Percentiles rank a stretch among this genome's conserved stretches.
Evolutionary conservation across 805 yeast species (phyloP).

Genomic region (Candida insectalens): DNA sequence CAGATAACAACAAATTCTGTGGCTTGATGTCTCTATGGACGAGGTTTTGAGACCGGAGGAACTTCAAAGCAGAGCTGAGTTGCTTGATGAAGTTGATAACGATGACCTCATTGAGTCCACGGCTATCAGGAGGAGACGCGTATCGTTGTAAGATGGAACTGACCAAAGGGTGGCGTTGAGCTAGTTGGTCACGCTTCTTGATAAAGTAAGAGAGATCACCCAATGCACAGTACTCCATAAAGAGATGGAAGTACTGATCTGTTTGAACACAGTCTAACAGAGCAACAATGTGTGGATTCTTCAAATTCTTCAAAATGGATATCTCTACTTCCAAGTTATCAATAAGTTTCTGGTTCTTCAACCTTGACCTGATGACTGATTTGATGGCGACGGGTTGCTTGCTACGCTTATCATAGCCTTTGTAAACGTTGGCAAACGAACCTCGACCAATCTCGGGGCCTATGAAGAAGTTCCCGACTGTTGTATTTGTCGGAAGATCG

Average conservation of each 20-base stretch:
- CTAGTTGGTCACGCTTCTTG: slow-evolving; percentile 61
- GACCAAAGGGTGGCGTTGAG: slow-evolving; percentile 68
- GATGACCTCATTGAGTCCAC: slow-evolving; percentile 71
- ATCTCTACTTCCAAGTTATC: slow-evolving; percentile 93
- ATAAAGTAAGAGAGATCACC: slow-evolving; percentile 91
- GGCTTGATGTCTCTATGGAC: slow-evolving; percentile 97
- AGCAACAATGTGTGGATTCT: slow-evolving; percentile 89
- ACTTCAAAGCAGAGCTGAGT: slow-evolving; percentile 72
- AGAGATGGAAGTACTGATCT: slow-evolving; percentile 64
- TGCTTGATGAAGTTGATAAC: slow-evolving; percentile 84
- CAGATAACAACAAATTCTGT: slow-evolving; percentile 73
- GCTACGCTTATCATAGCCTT: slow-evolving; percentile 52
- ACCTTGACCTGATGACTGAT: slow-evolving; percentile 72
- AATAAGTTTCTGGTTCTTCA: slow-evolving; percentile 75
- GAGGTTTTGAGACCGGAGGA: slow-evolving; percentile 71
- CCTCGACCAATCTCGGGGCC: slow-evolving; percentile 91
- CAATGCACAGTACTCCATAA: slow-evolving; percentile 94
- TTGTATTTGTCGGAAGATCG: slow-evolving; percentile 1
- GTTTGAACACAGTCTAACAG: slow-evolving; percentile 78
- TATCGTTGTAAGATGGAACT: slow-evolving; percentile 67
- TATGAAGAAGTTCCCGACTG: slow-evolving; percentile 42
- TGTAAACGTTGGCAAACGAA: slow-evolving; percentile 91
- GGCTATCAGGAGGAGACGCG: slow-evolving; percentile 68
- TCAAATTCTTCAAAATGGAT: slow-evolving; percentile 74
- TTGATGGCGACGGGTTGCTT: slow-evolving; percentile 75